Evolutionary conservation across 176 grass and related monocot genomes (phyloP).

Genomic region (Lolium perenne): DNA sequence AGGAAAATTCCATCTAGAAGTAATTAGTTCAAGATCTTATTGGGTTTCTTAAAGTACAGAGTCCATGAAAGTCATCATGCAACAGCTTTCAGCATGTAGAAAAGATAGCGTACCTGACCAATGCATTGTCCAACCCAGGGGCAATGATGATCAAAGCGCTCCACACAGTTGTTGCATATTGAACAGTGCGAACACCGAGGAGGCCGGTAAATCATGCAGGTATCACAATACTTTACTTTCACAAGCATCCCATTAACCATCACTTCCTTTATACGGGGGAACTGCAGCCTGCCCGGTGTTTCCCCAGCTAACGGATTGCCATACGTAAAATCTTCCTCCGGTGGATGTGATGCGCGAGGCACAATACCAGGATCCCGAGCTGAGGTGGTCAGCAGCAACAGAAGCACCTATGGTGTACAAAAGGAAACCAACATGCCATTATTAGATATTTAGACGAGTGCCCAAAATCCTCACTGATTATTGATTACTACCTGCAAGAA

Average conservation of each 20-base stretch:
- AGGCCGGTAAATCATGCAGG: slow-evolving; percentile 89
- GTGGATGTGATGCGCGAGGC: slow-evolving; percentile 74
- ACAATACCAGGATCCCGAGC: slow-evolving; percentile 82
- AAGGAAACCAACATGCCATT: neutral
- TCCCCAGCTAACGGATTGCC: slow-evolving; percentile 51
- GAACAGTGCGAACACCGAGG: slow-evolving; percentile 90
- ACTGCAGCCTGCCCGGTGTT: slow-evolving; percentile 60
- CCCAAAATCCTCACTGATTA: neutral
- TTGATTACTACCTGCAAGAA: neutral
- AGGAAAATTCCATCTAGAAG: slow-evolving; percentile 10
- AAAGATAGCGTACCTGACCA: slow-evolving; percentile 64
- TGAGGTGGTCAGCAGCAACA: slow-evolving; percentile 69
- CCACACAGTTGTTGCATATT: slow-evolving; percentile 91
- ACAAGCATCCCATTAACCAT: slow-evolving; percentile 65
- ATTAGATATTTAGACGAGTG: slow-evolving; percentile 33
- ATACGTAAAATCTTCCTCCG: slow-evolving; percentile 74
- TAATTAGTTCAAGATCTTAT: neutral
- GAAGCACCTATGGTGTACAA: slow-evolving; percentile 62
- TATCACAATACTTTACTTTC: slow-evolving; percentile 87
- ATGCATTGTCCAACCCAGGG: slow-evolving; percentile 98
- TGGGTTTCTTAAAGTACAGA: slow-evolving; percentile 8
- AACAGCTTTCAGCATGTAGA: slow-evolving; percentile 24
- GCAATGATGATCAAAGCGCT: slow-evolving; percentile 96
- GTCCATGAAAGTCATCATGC: neutral
- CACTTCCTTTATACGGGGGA: slow-evolving; percentile 72